phyloP scores from a whole-genome alignment of 2,329 filamentous ascomycete genomes.

The Colletotrichum lindemuthianum region DNA sequence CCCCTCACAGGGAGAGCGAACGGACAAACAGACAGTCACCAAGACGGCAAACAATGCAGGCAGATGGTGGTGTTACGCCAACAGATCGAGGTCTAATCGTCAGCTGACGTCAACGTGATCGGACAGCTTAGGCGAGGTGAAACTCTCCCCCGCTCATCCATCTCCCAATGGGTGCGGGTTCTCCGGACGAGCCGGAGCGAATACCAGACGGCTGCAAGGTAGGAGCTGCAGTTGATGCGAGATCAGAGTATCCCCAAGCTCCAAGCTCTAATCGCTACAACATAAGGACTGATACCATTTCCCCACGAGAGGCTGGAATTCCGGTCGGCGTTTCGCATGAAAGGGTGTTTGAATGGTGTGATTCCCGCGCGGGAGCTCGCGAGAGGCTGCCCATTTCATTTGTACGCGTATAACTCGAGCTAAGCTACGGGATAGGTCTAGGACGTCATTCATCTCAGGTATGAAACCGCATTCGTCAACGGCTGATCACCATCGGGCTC shows the following conservation, averaged over 20 bases:
- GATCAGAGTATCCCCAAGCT: background rate
- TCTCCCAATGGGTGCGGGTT: slow-evolving; percentile 4
- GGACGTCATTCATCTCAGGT: slow-evolving; percentile 28
- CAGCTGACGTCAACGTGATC: slow-evolving; percentile 37
- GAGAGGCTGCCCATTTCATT: background rate
- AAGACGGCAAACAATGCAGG: slow-evolving; percentile 1
- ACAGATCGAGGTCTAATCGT: slow-evolving; percentile 21
- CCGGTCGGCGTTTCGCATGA: slow-evolving; percentile 18
- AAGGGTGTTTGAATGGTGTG: slow-evolving; percentile 14
- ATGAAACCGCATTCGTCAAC: slow-evolving; percentile 30
- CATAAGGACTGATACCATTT: background rate
- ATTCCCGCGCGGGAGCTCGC: slow-evolving; percentile 20
- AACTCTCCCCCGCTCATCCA: slow-evolving; percentile 22
- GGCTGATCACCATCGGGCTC: slow-evolving; percentile 9
- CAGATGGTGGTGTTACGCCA: slow-evolving; percentile 4
- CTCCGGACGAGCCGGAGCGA: slow-evolving; percentile 22
- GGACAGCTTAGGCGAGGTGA: slow-evolving; percentile 27
- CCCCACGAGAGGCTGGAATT: background rate
- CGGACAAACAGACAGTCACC: background rate
- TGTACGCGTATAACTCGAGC: background rate
- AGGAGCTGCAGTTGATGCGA: background rate
- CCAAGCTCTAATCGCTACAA: background rate
- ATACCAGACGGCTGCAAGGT: slow-evolving; percentile 8
- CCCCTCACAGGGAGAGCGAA: background rate
- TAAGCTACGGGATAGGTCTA: slow-evolving; percentile 5